Evolutionary conservation across 768 basidiomycete species (phyloP).

Genomic region (Suillus decipiens): DNA sequence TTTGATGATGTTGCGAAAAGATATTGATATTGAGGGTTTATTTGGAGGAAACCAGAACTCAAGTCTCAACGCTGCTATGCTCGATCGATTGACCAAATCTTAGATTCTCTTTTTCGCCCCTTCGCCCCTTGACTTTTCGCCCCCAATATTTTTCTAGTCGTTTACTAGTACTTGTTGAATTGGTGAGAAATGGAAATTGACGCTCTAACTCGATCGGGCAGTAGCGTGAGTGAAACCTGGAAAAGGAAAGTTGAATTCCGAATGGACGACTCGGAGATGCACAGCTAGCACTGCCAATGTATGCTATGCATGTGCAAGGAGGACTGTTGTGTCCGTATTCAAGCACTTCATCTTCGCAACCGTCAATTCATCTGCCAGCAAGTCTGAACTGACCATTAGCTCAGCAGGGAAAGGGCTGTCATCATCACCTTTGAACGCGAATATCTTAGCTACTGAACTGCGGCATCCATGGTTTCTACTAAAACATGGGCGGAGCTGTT

Average conservation of each 20-base stretch:
- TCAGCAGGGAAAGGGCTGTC: background rate
- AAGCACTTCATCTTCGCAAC: background rate
- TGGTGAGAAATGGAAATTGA: too few relatives aligned
- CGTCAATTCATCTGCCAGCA: background rate
- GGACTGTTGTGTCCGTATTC: background rate
- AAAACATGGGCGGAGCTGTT: background rate
- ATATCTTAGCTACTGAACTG: background rate
- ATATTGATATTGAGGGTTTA: too few relatives aligned
- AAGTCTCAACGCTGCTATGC: too few relatives aligned
- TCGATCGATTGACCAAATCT: too few relatives aligned
- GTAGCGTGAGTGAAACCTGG: too few relatives aligned
- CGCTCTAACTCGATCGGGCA: too few relatives aligned
- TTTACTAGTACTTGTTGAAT: too few relatives aligned
- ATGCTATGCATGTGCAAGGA: background rate
- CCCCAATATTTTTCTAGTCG: too few relatives aligned
- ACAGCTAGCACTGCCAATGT: background rate
- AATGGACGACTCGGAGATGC: background rate
- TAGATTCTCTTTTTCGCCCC: too few relatives aligned
- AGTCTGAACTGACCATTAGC: background rate
- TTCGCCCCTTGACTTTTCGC: too few relatives aligned
- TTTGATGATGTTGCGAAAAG: too few relatives aligned
- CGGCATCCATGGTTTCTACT: background rate
- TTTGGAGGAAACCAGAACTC: too few relatives aligned
- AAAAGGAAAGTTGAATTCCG: background rate
- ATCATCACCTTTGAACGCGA: background rate